A percentile compares a stretch with the other conserved stretches of the same genome.
Evolutionary conservation across 202 grass and related monocot genomes (phyloP).

Genomic region (Alloteropsis angusta): DNA sequence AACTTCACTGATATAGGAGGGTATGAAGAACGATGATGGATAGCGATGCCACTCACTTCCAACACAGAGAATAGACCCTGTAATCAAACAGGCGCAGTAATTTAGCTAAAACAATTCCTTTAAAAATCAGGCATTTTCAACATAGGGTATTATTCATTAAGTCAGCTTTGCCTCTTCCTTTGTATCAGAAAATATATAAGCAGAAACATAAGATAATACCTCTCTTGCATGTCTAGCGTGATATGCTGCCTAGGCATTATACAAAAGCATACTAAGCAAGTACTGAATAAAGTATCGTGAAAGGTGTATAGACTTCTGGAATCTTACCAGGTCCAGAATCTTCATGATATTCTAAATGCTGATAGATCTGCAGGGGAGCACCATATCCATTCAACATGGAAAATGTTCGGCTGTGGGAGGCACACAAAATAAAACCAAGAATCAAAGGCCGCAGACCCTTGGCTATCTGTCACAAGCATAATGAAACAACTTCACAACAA

Average conservation of each 20-base stretch:
- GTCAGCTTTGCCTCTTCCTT: neutral
- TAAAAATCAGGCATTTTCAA: neutral
- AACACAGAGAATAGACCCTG: slow-evolving; percentile 73
- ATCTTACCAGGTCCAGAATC: slow-evolving; percentile 67
- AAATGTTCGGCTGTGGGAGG: slow-evolving; percentile 94
- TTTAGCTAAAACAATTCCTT: neutral
- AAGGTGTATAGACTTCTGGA: neutral
- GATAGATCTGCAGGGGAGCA: slow-evolving; percentile 85
- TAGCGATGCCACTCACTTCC: slow-evolving; percentile 97
- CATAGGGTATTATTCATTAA: neutral
- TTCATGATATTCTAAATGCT: slow-evolving; percentile 79
- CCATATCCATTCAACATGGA: slow-evolving; percentile 93
- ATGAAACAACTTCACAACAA: slow-evolving; percentile 16
- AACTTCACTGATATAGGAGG: slow-evolving; percentile 78
- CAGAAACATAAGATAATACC: neutral
- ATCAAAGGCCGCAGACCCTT: slow-evolving; percentile 78
- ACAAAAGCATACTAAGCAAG: neutral
- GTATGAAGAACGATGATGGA: slow-evolving; percentile 90
- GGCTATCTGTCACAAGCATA: slow-evolving; percentile 59
- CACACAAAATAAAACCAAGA: slow-evolving; percentile 87
- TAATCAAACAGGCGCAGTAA: slow-evolving; percentile 7
- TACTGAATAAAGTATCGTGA: neutral
- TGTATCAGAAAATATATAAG: neutral
- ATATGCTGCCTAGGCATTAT: neutral
- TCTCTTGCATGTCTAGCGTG: neutral